Conservation (phyloP, 352 stramenopile species). For the Phytophthora ohioensis region DNA sequence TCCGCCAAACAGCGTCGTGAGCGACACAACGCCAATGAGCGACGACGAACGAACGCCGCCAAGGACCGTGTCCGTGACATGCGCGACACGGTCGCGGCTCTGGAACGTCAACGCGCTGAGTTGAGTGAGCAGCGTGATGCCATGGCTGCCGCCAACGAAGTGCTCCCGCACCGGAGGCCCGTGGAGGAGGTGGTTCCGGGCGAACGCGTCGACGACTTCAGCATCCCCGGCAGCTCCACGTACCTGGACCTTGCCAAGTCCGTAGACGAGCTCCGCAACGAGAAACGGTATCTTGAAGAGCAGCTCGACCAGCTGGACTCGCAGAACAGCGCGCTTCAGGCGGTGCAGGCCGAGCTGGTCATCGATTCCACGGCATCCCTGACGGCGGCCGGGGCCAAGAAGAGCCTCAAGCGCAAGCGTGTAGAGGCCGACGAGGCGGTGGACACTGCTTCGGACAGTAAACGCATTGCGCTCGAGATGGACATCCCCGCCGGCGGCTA, state of each 20-base stretch:
- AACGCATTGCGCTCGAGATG: conserved; percentile 21
- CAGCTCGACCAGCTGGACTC: conserved; percentile 55
- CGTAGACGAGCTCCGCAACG: conserved; percentile 43
- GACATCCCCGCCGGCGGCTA: conserved; percentile 40
- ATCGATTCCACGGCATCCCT: conserved; percentile 25
- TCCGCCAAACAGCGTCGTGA: conserved; percentile 54
- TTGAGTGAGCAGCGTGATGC: conserved; percentile 33
- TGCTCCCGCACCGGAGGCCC: conserved; percentile 31
- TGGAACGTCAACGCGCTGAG: conserved; percentile 38
- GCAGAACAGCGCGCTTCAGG: conserved; percentile 53
- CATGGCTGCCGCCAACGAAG: conserved; percentile 25
- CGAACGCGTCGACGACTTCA: conserved; percentile 20
- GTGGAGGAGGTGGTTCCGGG: conserved; percentile 32
- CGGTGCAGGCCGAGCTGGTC: conserved; percentile 46
- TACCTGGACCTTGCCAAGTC: conserved; percentile 46
- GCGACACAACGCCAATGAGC: conserved; percentile 57
- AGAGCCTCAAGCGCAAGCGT: conserved; percentile 48
- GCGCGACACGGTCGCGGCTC: conserved; percentile 41
- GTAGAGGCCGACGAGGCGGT: conserved; percentile 21
- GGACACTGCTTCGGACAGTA: conserved; percentile 19
- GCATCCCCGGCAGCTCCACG: conserved; percentile 41
- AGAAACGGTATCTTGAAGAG: conserved; percentile 54
- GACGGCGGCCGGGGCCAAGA: conserved; percentile 17
- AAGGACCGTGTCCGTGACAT: conserved; percentile 54
- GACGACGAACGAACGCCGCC: conserved; percentile 50